Evolutionary conservation across 1,139 yeast species (phyloP), one percentile per base, ranked within the genome.

Genomic region (Geotrichum histeridarum): DNA sequence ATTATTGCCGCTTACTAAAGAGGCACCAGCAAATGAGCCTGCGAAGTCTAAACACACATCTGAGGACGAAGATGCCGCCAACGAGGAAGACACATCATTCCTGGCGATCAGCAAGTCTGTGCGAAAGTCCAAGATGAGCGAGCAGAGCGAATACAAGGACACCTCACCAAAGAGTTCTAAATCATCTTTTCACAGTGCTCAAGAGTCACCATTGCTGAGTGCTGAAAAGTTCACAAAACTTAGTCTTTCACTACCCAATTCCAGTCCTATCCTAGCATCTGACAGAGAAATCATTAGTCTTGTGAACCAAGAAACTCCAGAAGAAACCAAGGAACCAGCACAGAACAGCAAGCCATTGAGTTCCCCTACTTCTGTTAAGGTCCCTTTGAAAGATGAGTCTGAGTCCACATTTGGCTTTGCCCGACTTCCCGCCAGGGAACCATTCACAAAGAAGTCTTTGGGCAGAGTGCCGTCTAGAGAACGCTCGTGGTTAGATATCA

Each of bases 371-470:
- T 59, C 66, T 22, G 38, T 58, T 18, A 62, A 59, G 35, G 59
- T 62, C 12, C 67, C 65, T 2, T 57, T 63, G 44, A 64, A 62
- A 2, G 66, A 65, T 48, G 59, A 57, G 39, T 48, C 58, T 36
- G 55, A 58, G 30, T 57, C 66, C 36, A 36, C 49, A 12, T 67
- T 72, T 67, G 67, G 76, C 8, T 76, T 76, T 66, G 77, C 77
- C 1, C 67, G 75, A 18, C 63, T 77, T 47, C 80, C 80, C 0
- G 71, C 73, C 7, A 67, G 77, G 57, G 77, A 72, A 35, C 80
- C 80, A 0, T 60, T 76, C 38, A 71, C 75, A 0, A 71, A 74
- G 35, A 73, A 71, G 52, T 69, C 73, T 4, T n/a, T 48, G 11
- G 56, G 53, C 11, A 42, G 39, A 47, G 54, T 52, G 9, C 22